phyloP scores from a whole-genome alignment of 2,329 filamentous ascomycete genomes.

The Paraconiothyrium sp. region DNA sequence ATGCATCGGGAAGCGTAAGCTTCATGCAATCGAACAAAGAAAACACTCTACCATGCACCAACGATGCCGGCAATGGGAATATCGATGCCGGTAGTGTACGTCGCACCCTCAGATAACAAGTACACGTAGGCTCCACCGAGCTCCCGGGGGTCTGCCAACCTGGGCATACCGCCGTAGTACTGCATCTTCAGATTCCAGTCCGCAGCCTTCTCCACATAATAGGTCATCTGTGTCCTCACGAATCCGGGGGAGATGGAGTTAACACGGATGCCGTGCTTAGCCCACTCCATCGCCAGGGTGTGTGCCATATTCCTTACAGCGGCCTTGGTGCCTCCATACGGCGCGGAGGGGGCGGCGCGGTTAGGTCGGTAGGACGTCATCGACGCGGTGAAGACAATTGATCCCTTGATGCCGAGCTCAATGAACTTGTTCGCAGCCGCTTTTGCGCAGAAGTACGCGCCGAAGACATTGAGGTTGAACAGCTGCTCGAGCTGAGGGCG shows the following conservation, averaged over 20 bases:
- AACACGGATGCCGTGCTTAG: conserved; percentile 80
- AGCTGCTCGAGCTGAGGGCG: conserved; percentile 59
- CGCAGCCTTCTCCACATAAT: conserved; percentile 59
- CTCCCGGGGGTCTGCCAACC: conserved; percentile 62
- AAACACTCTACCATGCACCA: conserved; percentile 50
- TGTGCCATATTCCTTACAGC: conserved; percentile 56
- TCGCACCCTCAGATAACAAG: conserved; percentile 57
- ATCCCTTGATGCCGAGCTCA: conserved; percentile 57
- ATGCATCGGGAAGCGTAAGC: conserved; percentile 25
- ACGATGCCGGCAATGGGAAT: conserved; percentile 61
- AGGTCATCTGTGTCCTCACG: conserved; percentile 76
- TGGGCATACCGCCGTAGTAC: conserved; percentile 64
- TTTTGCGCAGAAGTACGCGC: conserved; percentile 57
- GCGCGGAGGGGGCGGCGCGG: conserved; percentile 61
- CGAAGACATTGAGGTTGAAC: conserved; percentile 61
- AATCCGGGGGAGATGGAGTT: conserved; percentile 88
- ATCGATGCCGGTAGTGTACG: conserved; percentile 61
- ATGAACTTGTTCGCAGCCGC: conserved; percentile 58
- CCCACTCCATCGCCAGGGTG: conserved; percentile 82
- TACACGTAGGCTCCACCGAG: conserved; percentile 62
- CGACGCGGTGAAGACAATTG: conserved; percentile 59
- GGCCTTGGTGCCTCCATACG: conserved; percentile 56
- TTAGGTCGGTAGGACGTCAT: conserved; percentile 63
- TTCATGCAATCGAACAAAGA: not conserved
- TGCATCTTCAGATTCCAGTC: conserved; percentile 64